These are phyloP conservation scores for Ambrosia hybrid DNA, from an alignment of 140 eudicot species.

Conservation along the genomic window DNA sequence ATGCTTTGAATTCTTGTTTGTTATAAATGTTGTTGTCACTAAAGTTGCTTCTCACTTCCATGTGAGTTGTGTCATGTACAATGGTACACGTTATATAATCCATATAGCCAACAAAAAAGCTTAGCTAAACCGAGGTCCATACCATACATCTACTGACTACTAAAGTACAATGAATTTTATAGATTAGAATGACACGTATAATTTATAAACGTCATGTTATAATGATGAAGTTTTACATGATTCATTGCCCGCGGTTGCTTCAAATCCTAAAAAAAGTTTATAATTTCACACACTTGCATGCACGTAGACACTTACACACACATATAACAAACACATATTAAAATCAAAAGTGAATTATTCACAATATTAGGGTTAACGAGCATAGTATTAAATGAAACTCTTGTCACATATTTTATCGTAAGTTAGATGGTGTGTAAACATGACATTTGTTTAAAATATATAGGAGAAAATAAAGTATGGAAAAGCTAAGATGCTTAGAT, in stretches of 20 bases:
- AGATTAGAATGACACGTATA: constrained; percentile 18
- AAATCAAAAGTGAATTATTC: no score
- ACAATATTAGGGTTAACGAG: background rate
- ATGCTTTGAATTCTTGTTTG: constrained; percentile 16
- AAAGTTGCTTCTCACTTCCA: background rate
- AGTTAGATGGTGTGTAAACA: background rate
- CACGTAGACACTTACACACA: no score
- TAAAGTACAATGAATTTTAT: background rate
- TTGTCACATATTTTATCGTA: background rate
- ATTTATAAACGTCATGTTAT: background rate
- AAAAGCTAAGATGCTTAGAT: background rate
- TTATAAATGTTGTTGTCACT: constrained; percentile 17
- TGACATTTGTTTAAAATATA: background rate
- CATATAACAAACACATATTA: no score
- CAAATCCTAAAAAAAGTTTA: background rate
- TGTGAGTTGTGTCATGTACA: background rate
- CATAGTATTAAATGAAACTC: background rate
- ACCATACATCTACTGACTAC: background rate
- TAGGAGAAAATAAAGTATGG: background rate
- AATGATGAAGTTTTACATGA: background rate
- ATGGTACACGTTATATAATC: constrained; percentile 4
- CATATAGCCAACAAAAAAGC: constrained; percentile 25
- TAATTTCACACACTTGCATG: background rate
- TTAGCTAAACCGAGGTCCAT: background rate
- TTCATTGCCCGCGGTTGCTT: background rate